Percentiles rank a stretch among this genome's conserved stretches.
phyloP scores from a whole-genome alignment of 176 grass and related monocot species.

The Musa schizocarpa region DNA sequence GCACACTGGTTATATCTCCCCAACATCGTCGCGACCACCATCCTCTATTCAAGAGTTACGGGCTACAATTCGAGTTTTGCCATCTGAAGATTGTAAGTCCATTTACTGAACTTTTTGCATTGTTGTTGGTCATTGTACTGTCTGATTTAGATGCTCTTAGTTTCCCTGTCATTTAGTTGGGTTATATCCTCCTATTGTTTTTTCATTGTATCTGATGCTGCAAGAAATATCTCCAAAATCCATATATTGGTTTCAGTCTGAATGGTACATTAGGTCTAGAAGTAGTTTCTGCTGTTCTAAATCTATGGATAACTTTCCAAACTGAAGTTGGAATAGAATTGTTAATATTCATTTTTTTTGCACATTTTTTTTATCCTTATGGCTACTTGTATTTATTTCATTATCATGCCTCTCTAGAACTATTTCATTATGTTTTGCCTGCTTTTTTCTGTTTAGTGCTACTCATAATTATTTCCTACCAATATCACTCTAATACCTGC shows the following conservation, averaged over 20 bases:
- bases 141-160: background rate
- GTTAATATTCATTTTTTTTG: background rate
- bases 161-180: background rate
- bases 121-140: slow-evolving; percentile 6
- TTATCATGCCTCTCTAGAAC: too few relatives aligned
- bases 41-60: slow-evolving; percentile 69
- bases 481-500: too few relatives aligned
- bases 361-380: background rate
- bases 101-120: slow-evolving; percentile 1
- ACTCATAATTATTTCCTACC: too few relatives aligned
- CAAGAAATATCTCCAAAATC: background rate
- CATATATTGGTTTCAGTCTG: background rate
- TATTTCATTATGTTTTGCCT: too few relatives aligned
- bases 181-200: background rate
- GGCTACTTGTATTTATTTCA: too few relatives aligned
- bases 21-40: slow-evolving; percentile 72
- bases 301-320: background rate
- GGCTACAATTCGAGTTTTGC: slow-evolving; percentile 66
- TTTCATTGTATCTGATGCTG: background rate
- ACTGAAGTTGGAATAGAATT: background rate
- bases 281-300: background rate
- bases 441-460: too few relatives aligned
- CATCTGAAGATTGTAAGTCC: slow-evolving; percentile 58
- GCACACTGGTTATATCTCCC: slow-evolving; percentile 89
- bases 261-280: background rate